Percentiles rank a stretch among this genome's conserved stretches.
phyloP scores from a whole-genome alignment of 768 basidiomycete species.

The Leccinum longicurvipes region DNA sequence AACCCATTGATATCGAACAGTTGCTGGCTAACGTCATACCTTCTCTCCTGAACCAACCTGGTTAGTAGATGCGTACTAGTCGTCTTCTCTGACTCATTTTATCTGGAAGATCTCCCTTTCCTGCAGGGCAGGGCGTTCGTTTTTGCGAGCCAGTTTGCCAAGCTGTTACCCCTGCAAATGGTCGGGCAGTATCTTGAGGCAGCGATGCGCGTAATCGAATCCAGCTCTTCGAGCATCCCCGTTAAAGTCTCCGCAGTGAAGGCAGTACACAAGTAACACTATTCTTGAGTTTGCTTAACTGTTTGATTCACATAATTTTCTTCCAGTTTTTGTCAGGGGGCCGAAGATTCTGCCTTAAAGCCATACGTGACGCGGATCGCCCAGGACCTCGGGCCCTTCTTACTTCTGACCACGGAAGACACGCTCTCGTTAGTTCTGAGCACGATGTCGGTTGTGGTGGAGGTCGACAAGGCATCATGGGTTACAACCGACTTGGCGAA shows the following conservation, averaged over 20 bases:
- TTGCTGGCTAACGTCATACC: conserved; percentile 81
- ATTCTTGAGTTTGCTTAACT: not conserved
- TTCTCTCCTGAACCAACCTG: conserved; percentile 62
- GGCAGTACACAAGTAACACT: conserved; percentile 82
- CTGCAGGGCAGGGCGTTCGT: conserved; percentile 93
- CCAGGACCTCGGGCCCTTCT: conserved; percentile 78
- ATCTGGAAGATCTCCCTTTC: conserved; percentile 73
- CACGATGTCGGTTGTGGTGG: conserved; percentile 74
- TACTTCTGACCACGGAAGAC: conserved; percentile 78
- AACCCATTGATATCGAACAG: conserved; percentile 73
- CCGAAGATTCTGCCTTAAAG: conserved; percentile 51
- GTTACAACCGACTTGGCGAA: conserved; percentile 61
- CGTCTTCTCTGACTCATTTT: not conserved
- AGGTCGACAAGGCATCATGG: conserved; percentile 73
- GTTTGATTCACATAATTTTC: conserved; percentile 6
- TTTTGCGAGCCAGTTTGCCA: conserved; percentile 86
- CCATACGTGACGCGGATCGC: conserved; percentile 73
- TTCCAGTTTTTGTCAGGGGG: conserved; percentile 66
- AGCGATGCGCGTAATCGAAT: conserved; percentile 82
- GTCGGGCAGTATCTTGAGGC: conserved; percentile 86
- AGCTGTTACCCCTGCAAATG: conserved; percentile 65
- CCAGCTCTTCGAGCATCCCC: conserved; percentile 65
- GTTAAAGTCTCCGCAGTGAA: conserved; percentile 94
- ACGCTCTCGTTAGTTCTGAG: conserved; percentile 87
- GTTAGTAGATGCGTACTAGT: conserved; percentile 40